Percentiles rank a stretch among this genome's conserved stretches.
Conservation (phyloP, 257 asterid genomes). For the Plantago ovata region DNA sequence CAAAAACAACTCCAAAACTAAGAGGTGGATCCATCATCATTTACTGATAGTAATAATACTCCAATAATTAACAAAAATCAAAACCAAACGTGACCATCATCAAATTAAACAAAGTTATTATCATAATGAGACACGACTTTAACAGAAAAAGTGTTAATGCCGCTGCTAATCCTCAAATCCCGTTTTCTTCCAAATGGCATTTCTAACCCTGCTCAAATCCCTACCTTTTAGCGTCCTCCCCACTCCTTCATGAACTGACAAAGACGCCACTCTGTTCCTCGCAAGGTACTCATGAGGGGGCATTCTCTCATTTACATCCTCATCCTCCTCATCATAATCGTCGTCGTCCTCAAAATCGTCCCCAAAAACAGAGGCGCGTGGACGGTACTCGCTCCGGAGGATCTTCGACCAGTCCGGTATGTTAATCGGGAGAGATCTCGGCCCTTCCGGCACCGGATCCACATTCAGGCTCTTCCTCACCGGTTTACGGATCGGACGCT, state of each 20-base stretch:
- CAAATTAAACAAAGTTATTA: background rate
- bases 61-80: background rate
- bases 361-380: slow-evolving; percentile 8
- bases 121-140: background rate
- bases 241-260: slow-evolving; percentile 11
- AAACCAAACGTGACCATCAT: background rate
- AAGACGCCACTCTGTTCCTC: slow-evolving; percentile 40
- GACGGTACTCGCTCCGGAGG: slow-evolving; percentile 46
- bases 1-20: slow-evolving; percentile 24
- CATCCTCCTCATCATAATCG: slow-evolving; percentile 24
- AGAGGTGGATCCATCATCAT: slow-evolving; percentile 20
- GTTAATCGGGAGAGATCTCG: slow-evolving; percentile 65
- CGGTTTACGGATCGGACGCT: slow-evolving; percentile 33
- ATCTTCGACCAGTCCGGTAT: slow-evolving; percentile 83
- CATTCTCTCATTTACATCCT: slow-evolving; percentile 29
- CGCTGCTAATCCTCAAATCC: slow-evolving; percentile 64
- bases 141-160: background rate
- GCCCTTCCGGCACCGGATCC: slow-evolving; percentile 11
- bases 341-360: slow-evolving; percentile 20
- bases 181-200: slow-evolving; percentile 82
- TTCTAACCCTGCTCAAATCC: slow-evolving; percentile 80
- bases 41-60: background rate
- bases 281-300: slow-evolving; percentile 96
- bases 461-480: slow-evolving; percentile 22
- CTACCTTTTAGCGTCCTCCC: slow-evolving; percentile 82